Conservation (phyloP, 345 rosid species). For the Gossypium raimondii region DNA sequence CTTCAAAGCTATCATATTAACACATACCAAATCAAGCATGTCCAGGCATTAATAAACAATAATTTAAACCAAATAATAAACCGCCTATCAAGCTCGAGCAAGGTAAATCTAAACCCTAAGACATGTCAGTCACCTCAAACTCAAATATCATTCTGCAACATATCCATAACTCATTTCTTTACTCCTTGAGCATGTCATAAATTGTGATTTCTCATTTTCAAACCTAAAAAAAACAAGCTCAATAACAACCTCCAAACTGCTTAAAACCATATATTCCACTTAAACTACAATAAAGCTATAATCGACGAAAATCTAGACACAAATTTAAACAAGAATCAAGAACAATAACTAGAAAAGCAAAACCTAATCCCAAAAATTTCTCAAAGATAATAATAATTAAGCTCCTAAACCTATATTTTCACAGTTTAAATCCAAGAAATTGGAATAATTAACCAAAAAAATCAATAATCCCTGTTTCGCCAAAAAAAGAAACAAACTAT, state of each 20-base stretch:
- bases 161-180: background rate
- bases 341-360: background rate
- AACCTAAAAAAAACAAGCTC: background rate
- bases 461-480: conserved; percentile 4
- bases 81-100: background rate
- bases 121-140: background rate
- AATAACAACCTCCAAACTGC: conserved; percentile 8
- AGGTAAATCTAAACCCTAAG: background rate
- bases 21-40: background rate
- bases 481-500: background rate
- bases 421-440: background rate
- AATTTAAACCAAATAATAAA: background rate
- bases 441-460: background rate
- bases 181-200: background rate
- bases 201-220: background rate
- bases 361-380: background rate
- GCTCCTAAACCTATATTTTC: background rate
- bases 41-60: background rate
- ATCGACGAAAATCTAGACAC: background rate
- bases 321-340: background rate
- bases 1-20: background rate
- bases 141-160: background rate
- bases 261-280: conserved; percentile 3
- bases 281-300: background rate
- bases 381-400: background rate